Conservation (phyloP, 805 yeast genomes). For the Sugiyamaella valdiviana region DNA sequence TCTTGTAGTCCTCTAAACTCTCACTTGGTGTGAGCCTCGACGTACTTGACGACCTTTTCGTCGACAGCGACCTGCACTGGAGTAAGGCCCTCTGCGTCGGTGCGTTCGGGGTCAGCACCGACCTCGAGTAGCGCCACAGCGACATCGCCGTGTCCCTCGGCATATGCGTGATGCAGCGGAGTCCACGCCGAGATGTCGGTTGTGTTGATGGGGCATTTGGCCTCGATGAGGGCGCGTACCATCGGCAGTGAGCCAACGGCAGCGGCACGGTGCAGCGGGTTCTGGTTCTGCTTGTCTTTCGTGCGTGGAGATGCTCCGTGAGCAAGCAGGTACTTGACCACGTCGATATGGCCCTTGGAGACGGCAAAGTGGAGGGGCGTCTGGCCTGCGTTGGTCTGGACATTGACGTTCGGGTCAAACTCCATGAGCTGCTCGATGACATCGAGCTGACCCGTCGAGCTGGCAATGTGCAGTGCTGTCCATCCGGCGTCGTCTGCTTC, state of each 20-base stretch:
- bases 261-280: conserved; percentile 79
- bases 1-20: neutral
- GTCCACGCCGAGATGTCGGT: conserved; percentile 75
- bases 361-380: conserved; percentile 74
- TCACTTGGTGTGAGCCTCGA: neutral
- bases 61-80: conserved; percentile 52
- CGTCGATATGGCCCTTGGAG: conserved; percentile 53
- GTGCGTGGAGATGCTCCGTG: conserved; percentile 56
- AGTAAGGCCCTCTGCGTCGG: conserved; percentile 47
- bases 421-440: conserved; percentile 46
- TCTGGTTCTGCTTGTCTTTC: conserved; percentile 60
- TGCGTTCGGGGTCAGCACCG: conserved; percentile 56
- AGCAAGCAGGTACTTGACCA: conserved; percentile 50
- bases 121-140: conserved; percentile 53
- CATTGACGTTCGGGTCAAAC: conserved; percentile 53
- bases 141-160: conserved; percentile 82
- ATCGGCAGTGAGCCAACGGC: conserved; percentile 61
- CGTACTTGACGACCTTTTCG: conserved; percentile 38
- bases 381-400: conserved; percentile 59
- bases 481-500: conserved; percentile 75
- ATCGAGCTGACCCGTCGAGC: conserved; percentile 60
- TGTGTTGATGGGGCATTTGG: conserved; percentile 59
- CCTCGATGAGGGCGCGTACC: conserved; percentile 47
- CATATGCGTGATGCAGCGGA: conserved; percentile 80
- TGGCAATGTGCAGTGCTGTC: conserved; percentile 82